These are phyloP conservation scores for Macaranga tanarius DNA, from an alignment of 441 rosid genomes.

Conservation along the genomic window DNA sequence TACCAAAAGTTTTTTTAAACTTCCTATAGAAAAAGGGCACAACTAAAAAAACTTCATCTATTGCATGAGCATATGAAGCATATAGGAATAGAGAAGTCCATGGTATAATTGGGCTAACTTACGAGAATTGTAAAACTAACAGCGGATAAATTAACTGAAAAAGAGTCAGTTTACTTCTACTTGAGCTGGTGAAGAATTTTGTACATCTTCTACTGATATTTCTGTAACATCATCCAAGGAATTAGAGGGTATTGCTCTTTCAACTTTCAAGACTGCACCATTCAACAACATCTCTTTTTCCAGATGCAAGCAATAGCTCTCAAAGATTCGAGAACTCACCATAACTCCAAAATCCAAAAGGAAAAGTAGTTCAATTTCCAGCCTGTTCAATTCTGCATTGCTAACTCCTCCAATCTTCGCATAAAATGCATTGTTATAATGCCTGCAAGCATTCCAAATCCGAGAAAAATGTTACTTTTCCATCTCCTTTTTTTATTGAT, in stretches of 20 bases:
- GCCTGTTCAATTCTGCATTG: slow-evolving; percentile 67
- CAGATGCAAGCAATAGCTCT: slow-evolving; percentile 70
- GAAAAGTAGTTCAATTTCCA: slow-evolving; percentile 71
- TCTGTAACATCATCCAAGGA: slow-evolving; percentile 31
- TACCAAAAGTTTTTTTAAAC: too few relatives aligned
- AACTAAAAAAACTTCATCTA: too few relatives aligned
- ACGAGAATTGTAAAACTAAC: too few relatives aligned
- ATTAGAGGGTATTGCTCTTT: slow-evolving; percentile 24
- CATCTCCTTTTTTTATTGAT: too few relatives aligned
- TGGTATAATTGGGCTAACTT: too few relatives aligned
- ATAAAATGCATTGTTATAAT: slow-evolving; percentile 70
- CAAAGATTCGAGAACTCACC: slow-evolving; percentile 55
- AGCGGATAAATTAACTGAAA: not conserved
- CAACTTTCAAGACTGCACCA: slow-evolving; percentile 28
- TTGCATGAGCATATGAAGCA: too few relatives aligned
- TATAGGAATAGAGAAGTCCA: too few relatives aligned
- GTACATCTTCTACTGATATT: slow-evolving; percentile 34
- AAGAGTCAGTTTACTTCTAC: slow-evolving; percentile 16
- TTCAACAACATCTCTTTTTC: slow-evolving; percentile 57
- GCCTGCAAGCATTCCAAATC: slow-evolving; percentile 38
- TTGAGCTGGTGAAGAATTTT: slow-evolving; percentile 29
- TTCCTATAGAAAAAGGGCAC: too few relatives aligned
- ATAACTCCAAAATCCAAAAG: slow-evolving; percentile 60
- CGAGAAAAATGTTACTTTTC: not conserved
- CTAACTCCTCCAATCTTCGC: slow-evolving; percentile 79